These are phyloP conservation scores for Solidago caesia DNA, from an alignment of 129 eudicot species.

Conservation along the genomic window DNA sequence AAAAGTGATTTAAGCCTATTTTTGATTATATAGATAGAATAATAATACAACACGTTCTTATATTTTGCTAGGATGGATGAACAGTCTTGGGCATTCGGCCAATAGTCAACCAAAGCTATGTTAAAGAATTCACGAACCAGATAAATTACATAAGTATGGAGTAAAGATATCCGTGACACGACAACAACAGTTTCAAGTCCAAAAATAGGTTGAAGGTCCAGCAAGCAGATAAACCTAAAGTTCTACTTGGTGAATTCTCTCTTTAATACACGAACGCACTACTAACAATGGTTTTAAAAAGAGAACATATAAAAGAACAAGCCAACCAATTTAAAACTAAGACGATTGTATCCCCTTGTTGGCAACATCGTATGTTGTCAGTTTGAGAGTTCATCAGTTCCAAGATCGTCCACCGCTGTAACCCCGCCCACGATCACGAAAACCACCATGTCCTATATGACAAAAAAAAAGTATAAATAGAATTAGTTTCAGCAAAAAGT, in stretches of 20 bases:
- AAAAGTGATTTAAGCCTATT: too few species aligned
- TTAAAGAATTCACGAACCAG: too few species aligned
- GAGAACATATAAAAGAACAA: not conserved
- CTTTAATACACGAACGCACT: conserved; percentile 10
- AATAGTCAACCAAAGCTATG: too few species aligned
- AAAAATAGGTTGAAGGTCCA: not conserved
- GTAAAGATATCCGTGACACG: too few species aligned
- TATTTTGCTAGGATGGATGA: too few species aligned
- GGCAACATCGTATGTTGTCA: not conserved
- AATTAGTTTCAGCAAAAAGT: not conserved
- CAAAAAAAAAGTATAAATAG: not conserved
- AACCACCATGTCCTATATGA: conserved; percentile 56
- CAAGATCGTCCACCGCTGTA: conserved; percentile 72
- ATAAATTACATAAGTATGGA: too few species aligned
- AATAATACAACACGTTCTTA: too few species aligned
- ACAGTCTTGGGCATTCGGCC: too few species aligned
- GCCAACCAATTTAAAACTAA: conserved; percentile 7
- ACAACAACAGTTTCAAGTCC: too few species aligned
- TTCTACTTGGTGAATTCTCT: conserved; percentile 1
- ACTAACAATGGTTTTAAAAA: conserved; percentile 3
- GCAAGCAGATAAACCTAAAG: not conserved
- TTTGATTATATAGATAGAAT: too few species aligned
- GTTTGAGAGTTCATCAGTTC: conserved; percentile 41
- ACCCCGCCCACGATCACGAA: conserved; percentile 91
- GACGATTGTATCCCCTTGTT: conserved; percentile 1